Conservation (phyloP, 306 rosid species). For the Astragalus membranaceus region DNA sequence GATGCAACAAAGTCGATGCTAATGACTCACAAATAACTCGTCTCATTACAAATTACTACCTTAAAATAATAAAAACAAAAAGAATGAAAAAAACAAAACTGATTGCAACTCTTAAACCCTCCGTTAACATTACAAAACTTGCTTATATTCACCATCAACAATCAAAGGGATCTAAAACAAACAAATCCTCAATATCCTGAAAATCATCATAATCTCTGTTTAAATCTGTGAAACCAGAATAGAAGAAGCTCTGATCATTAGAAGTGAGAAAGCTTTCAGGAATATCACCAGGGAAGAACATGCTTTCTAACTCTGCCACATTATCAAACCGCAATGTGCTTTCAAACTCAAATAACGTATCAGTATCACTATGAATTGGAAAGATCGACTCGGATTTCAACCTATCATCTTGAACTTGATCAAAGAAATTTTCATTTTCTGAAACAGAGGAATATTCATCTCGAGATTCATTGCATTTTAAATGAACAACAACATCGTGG, state of each 20-base stretch:
- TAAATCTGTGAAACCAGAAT: conserved; percentile 33
- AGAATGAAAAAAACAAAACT: background rate
- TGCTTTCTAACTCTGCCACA: background rate
- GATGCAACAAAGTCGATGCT: background rate
- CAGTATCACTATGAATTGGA: background rate
- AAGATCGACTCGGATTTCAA: conserved; percentile 6
- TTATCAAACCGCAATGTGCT: conserved; percentile 38
- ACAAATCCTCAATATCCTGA: conserved; percentile 79
- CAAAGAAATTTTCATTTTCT: conserved; percentile 38
- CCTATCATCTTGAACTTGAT: conserved; percentile 19
- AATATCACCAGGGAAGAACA: background rate
- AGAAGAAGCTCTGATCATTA: conserved; percentile 27
- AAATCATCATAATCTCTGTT: conserved; percentile 42
- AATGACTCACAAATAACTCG: background rate
- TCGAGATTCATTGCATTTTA: conserved; percentile 3
- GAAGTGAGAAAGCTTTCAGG: conserved; percentile 19
- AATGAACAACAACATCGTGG: background rate
- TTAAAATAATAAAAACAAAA: background rate
- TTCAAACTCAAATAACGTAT: conserved; percentile 37
- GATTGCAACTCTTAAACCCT: background rate
- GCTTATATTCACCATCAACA: conserved; percentile 8
- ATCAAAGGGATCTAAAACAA: conserved; percentile 62
- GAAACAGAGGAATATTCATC: conserved; percentile 33
- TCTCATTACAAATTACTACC: background rate
- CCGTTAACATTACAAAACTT: conserved; percentile 40